Evolutionary conservation across 495 filamentous ascomycete species (phyloP).

Genomic region (Neurospora sp.): DNA sequence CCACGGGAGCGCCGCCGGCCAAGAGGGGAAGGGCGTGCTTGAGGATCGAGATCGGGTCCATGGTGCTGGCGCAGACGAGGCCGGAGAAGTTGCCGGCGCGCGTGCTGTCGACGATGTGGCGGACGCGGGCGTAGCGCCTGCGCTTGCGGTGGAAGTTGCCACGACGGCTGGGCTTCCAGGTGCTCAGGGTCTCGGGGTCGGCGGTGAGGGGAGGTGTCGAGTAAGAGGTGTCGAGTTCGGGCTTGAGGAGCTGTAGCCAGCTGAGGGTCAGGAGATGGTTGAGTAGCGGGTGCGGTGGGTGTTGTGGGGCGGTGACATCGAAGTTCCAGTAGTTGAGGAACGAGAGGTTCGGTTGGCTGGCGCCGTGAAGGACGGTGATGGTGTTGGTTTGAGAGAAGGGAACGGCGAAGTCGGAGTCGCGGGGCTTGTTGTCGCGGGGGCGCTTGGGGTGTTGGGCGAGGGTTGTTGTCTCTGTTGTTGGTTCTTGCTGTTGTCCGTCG

Average conservation of each 20-base stretch:
- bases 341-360: constrained; percentile 79
- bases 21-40: constrained; percentile 66
- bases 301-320: constrained; percentile 55
- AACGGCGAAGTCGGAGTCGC: constrained; percentile 23
- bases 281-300: constrained; percentile 63
- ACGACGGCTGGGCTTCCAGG: constrained; percentile 66
- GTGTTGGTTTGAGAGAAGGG: constrained; percentile 60
- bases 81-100: constrained; percentile 72
- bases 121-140: constrained; percentile 61
- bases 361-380: constrained; percentile 78
- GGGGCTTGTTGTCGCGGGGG: constrained; percentile 19
- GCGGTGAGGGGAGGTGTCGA: constrained; percentile 44
- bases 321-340: constrained; percentile 81
- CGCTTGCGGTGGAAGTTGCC: constrained; percentile 78
- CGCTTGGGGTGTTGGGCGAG: constrained; percentile 1
- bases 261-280: constrained; percentile 72
- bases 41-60: constrained; percentile 71
- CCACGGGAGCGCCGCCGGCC: constrained; percentile 69
- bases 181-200: constrained; percentile 43
- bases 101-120: constrained; percentile 58
- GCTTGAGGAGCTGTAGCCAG: constrained; percentile 82
- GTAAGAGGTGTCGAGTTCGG: constrained; percentile 61
- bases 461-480: constrained; percentile 1
- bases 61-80: constrained; percentile 66
- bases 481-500: constrained; percentile 2